These are phyloP conservation scores for Wickerhamiella parazyma DNA, from an alignment of 805 yeast genomes.

Conservation along the genomic window DNA sequence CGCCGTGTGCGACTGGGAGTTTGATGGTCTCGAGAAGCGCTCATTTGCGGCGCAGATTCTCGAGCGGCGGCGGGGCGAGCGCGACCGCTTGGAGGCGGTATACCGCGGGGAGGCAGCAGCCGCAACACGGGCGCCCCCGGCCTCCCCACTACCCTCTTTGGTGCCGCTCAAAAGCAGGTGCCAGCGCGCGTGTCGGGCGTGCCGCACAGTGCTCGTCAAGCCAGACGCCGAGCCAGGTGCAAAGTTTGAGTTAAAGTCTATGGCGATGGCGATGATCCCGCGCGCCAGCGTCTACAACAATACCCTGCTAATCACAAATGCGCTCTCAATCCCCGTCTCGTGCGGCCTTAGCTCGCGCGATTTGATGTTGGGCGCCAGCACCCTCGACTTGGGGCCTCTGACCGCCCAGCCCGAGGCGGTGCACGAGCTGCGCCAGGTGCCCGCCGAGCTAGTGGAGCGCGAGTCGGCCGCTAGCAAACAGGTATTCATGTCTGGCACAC, in stretches of 20 bases:
- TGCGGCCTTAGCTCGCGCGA: constrained; percentile 6
- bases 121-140: background rate
- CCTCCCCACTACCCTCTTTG: constrained; percentile 18
- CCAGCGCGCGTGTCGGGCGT: constrained; percentile 23
- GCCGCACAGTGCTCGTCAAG: constrained; percentile 23
- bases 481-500: constrained; percentile 20
- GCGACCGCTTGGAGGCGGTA: constrained; percentile 2
- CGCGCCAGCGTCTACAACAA: constrained; percentile 7
- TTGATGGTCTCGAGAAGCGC: constrained; percentile 11
- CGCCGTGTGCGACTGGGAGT: constrained; percentile 18
- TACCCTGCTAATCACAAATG: constrained; percentile 3
- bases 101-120: background rate
- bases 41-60: constrained; percentile 10
- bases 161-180: constrained; percentile 21
- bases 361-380: constrained; percentile 13
- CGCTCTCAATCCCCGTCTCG: constrained; percentile 4
- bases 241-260: constrained; percentile 14
- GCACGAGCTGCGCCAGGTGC: constrained; percentile 18
- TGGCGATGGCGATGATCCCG: constrained; percentile 23
- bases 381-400: constrained; percentile 18
- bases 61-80: background rate
- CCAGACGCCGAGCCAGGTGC: constrained; percentile 22
- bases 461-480: constrained; percentile 20
- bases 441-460: constrained; percentile 18
- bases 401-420: constrained; percentile 18